These are phyloP conservation scores for Boechera retrofracta DNA, from an alignment of 345 rosid genomes.

Conservation along the genomic window DNA sequence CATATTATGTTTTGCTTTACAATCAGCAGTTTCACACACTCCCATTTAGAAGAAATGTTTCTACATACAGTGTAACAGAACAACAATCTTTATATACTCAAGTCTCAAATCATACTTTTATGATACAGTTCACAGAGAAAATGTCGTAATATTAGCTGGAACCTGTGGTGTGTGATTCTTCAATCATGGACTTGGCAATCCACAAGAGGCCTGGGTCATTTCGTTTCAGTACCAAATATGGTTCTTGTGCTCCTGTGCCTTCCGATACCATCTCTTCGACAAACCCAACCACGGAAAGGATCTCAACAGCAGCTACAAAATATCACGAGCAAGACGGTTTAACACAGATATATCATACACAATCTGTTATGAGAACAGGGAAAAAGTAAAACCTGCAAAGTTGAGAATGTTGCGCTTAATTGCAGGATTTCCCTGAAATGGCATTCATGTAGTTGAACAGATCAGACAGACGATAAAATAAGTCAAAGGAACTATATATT, in stretches of 20 bases:
- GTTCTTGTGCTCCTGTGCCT: slow-evolving; percentile 59
- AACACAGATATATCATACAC: slow-evolving; percentile 10
- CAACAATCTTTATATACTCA: background rate
- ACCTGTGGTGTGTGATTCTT: slow-evolving; percentile 59
- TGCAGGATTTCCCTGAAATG: slow-evolving; percentile 76
- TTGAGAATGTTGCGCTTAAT: slow-evolving; percentile 68
- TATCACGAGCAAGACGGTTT: background rate
- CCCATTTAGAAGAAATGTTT: background rate
- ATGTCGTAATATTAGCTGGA: slow-evolving; percentile 37
- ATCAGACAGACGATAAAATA: background rate
- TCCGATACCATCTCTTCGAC: slow-evolving; percentile 61
- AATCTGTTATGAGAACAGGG: background rate
- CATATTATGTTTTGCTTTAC: slow-evolving; percentile 4
- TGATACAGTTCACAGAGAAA: slow-evolving; percentile 14
- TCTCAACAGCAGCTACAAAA: slow-evolving; percentile 80
- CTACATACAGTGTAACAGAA: slow-evolving; percentile 4
- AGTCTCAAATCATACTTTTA: slow-evolving; percentile 18
- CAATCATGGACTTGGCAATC: slow-evolving; percentile 88
- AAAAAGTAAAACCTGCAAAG: slow-evolving; percentile 54
- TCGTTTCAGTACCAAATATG: slow-evolving; percentile 76
- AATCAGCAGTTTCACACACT: slow-evolving; percentile 6
- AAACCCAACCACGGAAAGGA: slow-evolving; percentile 77
- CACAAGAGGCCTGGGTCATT: slow-evolving; percentile 91
- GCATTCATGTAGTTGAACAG: slow-evolving; percentile 10
- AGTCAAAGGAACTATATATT: background rate